Conservation (phyloP, 2,329 filamentous ascomycete genomes). For the Epichloe glyceriae region DNA sequence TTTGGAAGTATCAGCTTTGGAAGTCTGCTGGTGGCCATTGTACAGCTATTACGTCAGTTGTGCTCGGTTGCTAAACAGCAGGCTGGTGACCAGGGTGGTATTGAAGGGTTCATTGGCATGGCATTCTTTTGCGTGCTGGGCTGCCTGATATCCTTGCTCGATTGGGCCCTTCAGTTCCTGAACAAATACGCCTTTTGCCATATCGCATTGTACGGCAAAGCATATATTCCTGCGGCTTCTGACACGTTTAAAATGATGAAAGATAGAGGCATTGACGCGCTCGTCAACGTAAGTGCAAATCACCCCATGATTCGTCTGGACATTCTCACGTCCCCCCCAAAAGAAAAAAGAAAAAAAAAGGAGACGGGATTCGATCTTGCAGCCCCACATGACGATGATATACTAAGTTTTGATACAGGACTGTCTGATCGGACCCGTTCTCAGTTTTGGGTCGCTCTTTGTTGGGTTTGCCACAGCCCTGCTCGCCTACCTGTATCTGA, state of each 20-base stretch:
- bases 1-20: slow-evolving; percentile 86
- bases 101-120: slow-evolving; percentile 54
- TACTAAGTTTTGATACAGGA: slow-evolving; percentile 30
- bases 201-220: slow-evolving; percentile 83
- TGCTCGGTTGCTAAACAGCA: slow-evolving; percentile 61
- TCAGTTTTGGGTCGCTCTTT: slow-evolving; percentile 68
- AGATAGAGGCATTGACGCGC: slow-evolving; percentile 77
- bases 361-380: too few species aligned
- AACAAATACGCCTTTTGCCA: slow-evolving; percentile 90
- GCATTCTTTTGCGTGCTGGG: slow-evolving; percentile 63
- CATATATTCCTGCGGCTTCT: slow-evolving; percentile 76
- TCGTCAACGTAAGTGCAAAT: slow-evolving; percentile 49
- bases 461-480: slow-evolving; percentile 73
- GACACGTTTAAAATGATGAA: slow-evolving; percentile 88
- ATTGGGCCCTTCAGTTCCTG: slow-evolving; percentile 80
- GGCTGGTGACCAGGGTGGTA: slow-evolving; percentile 53
- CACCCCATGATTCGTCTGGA: too few species aligned
- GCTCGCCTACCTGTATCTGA: slow-evolving; percentile 74
- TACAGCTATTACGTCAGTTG: slow-evolving; percentile 72
- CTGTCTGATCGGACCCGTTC: slow-evolving; percentile 63
- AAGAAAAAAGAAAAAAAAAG: too few species aligned
- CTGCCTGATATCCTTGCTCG: slow-evolving; percentile 56
- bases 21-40: slow-evolving; percentile 72
- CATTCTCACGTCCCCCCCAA: too few species aligned
- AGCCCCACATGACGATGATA: background rate